A percentile compares a stretch with the other conserved stretches of the same genome.
phyloP scores from a whole-genome alignment of 768 basidiomycete species.

The Coprinopsis sp. region DNA sequence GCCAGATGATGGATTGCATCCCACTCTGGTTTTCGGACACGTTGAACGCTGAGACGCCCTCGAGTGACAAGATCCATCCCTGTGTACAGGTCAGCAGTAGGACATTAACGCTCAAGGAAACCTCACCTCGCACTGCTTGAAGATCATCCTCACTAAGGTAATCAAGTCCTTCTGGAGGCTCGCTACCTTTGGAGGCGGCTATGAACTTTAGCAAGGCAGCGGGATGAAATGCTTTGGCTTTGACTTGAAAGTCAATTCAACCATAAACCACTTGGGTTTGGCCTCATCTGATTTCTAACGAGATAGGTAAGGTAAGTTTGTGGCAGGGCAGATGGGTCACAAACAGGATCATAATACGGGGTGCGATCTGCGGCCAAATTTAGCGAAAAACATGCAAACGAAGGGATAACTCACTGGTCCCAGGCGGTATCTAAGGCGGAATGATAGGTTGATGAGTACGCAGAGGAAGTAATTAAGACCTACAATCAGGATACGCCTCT shows the following conservation, averaged over 20 bases:
- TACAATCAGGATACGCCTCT: slow-evolving; percentile 89
- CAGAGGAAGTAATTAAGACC: slow-evolving; percentile 22
- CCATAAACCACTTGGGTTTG: slow-evolving; percentile 92
- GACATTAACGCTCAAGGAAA: not conserved
- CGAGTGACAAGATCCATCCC: slow-evolving; percentile 78
- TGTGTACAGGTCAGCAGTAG: slow-evolving; percentile 17
- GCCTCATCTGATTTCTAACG: slow-evolving; percentile 70
- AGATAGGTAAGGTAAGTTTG: slow-evolving; percentile 1
- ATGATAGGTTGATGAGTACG: not conserved
- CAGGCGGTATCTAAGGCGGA: slow-evolving; percentile 72
- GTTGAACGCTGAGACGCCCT: slow-evolving; percentile 85
- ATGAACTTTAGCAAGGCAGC: slow-evolving; percentile 69
- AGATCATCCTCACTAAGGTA: slow-evolving; percentile 66
- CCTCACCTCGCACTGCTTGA: slow-evolving; percentile 58
- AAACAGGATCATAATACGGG: slow-evolving; percentile 77
- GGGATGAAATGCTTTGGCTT: slow-evolving; percentile 74
- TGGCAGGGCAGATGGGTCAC: not conserved
- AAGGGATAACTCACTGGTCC: slow-evolving; percentile 57
- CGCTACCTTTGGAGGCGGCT: slow-evolving; percentile 26
- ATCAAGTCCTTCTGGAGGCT: slow-evolving; percentile 48
- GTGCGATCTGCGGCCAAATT: slow-evolving; percentile 41
- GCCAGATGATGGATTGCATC: slow-evolving; percentile 56
- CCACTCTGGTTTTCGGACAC: slow-evolving; percentile 65
- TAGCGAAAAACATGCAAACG: not conserved
- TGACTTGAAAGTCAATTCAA: slow-evolving; percentile 64